Conservation (phyloP, 805 yeast genomes). For the Lachancea sp. region DNA sequence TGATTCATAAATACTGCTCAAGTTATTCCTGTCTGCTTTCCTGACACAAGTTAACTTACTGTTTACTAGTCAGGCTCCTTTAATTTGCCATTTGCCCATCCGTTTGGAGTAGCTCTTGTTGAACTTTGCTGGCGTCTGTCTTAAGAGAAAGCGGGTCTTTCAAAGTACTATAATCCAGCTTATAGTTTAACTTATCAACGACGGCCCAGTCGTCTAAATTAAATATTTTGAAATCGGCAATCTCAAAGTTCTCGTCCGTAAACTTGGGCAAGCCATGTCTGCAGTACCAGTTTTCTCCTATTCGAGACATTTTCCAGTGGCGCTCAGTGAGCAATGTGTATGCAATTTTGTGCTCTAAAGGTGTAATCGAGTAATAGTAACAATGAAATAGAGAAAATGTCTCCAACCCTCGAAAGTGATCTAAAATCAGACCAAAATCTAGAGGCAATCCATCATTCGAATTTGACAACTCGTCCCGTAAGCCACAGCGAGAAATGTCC, state of each 20-base stretch:
- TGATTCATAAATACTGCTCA: constrained; percentile 6
- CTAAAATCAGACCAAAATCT: constrained; percentile 15
- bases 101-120: constrained; percentile 1
- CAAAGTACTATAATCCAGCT: constrained; percentile 33
- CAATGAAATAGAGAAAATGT: constrained; percentile 39
- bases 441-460: constrained; percentile 4
- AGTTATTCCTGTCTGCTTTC: no score
- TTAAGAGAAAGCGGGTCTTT: constrained; percentile 10
- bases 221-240: constrained; percentile 41
- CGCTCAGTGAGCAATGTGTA: constrained; percentile 30
- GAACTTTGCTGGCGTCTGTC: constrained; percentile 21
- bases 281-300: constrained; percentile 35
- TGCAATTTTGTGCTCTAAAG: constrained; percentile 37
- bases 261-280: constrained; percentile 36
- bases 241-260: constrained; percentile 36
- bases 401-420: constrained; percentile 28
- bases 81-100: not conserved
- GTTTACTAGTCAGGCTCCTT: no score
- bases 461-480: constrained; percentile 12
- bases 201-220: constrained; percentile 41
- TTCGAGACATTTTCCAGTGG: constrained; percentile 35
- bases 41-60: no score
- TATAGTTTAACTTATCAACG: constrained; percentile 37
- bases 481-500: constrained; percentile 26
- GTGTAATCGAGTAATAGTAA: constrained; percentile 39